Evolutionary conservation across 2,329 filamentous ascomycete species (phyloP).

Genomic region (Beauveria sp.): DNA sequence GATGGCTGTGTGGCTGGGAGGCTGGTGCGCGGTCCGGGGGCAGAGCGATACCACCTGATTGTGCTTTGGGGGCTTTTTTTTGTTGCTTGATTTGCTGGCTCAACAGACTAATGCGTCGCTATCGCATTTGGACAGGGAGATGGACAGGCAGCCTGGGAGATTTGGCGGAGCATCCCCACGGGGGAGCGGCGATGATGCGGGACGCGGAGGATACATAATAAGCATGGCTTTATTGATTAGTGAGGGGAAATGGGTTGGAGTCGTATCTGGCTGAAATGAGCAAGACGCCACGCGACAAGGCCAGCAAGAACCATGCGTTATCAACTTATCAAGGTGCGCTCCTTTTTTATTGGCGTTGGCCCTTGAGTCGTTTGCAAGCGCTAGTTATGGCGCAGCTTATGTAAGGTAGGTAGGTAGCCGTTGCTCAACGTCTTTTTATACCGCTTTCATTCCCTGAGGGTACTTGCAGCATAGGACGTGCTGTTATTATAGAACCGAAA

Average conservation of each 20-base stretch:
- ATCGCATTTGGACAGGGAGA: neutral
- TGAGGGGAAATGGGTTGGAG: neutral
- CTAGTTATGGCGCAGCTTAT: too few species aligned
- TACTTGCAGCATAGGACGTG: neutral
- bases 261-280: neutral
- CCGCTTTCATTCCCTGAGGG: too few species aligned
- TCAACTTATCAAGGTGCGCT: neutral
- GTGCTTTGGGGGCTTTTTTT: neutral
- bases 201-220: neutral
- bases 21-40: neutral
- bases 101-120: neutral
- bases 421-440: too few species aligned
- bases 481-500: too few species aligned
- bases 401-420: too few species aligned
- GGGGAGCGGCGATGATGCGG: neutral
- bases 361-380: neutral
- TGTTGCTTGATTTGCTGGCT: neutral
- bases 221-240: neutral
- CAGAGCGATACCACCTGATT: neutral
- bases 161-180: slow-evolving; percentile 1
- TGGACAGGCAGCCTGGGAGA: neutral
- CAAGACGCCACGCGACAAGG: slow-evolving; percentile 6
- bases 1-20: neutral
- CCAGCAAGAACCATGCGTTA: neutral
- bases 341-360: neutral